A percentile compares a stretch with the other conserved stretches of the same genome.
phyloP scores from a whole-genome alignment of 345 rosid genomes.

The Punica granatum region DNA sequence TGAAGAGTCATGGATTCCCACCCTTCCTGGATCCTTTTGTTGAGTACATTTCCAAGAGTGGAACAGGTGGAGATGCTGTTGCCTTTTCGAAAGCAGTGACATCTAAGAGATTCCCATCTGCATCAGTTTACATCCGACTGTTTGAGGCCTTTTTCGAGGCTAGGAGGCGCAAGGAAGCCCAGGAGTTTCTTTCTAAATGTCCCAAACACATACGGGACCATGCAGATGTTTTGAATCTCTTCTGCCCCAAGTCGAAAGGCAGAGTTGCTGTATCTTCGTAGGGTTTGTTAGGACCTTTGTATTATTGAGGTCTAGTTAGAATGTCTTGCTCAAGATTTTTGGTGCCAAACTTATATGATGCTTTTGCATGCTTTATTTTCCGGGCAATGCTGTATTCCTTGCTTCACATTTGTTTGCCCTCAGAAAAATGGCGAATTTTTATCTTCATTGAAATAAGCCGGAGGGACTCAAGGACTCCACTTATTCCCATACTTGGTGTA shows the following conservation, averaged over 20 bases:
- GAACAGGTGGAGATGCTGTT: constrained; percentile 56
- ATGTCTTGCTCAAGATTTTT: constrained; percentile 6
- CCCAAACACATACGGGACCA: constrained; percentile 58
- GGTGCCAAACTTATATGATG: constrained; percentile 1
- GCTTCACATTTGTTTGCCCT: background rate
- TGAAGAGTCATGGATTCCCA: constrained; percentile 73
- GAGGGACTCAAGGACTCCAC: background rate
- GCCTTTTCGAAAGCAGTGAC: constrained; percentile 60
- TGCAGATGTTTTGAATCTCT: constrained; percentile 78
- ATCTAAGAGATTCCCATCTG: constrained; percentile 61
- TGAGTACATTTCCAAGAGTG: constrained; percentile 54
- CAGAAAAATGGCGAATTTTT: background rate
- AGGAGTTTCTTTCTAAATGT: constrained; percentile 60
- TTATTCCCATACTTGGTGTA: background rate
- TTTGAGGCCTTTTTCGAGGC: constrained; percentile 61
- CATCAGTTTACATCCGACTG: constrained; percentile 44
- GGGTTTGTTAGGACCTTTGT: background rate
- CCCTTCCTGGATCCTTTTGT: constrained; percentile 70
- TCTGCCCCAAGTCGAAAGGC: constrained; percentile 32
- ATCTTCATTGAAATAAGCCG: background rate
- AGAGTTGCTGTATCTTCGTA: constrained; percentile 21
- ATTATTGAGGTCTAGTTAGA: constrained; percentile 11
- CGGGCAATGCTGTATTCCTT: background rate
- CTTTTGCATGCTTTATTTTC: constrained; percentile 12
- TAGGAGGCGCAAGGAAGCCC: constrained; percentile 60